Conservation (phyloP, 768 basidiomycete species). For the Leccinum incarnatum region DNA sequence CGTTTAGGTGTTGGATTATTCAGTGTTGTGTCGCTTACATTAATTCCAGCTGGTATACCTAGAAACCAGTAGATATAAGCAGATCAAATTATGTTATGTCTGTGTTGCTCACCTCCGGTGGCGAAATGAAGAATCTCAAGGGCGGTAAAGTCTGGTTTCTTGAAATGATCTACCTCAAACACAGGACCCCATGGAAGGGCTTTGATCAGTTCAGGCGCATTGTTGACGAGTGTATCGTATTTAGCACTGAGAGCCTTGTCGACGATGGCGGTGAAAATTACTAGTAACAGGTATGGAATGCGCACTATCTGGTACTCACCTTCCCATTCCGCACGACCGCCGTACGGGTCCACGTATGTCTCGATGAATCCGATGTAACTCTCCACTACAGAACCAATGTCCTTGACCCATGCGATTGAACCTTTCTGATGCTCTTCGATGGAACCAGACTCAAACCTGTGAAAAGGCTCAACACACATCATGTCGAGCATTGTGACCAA, state of each 20-base stretch:
- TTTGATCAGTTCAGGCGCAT: slow-evolving; percentile 78
- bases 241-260: slow-evolving; percentile 81
- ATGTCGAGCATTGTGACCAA: neutral
- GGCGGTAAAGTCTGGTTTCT: slow-evolving; percentile 86
- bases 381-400: slow-evolving; percentile 84
- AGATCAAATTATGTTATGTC: neutral
- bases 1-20: neutral
- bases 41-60: slow-evolving; percentile 88
- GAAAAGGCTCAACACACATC: neutral
- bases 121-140: slow-evolving; percentile 81
- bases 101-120: slow-evolving; percentile 59
- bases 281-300: neutral
- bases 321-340: slow-evolving; percentile 93
- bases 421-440: slow-evolving; percentile 78
- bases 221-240: slow-evolving; percentile 72
- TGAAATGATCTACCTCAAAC: slow-evolving; percentile 70
- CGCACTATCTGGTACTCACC: slow-evolving; percentile 38
- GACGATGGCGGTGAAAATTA: slow-evolving; percentile 85
- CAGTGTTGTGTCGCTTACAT: slow-evolving; percentile 42
- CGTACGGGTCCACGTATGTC: slow-evolving; percentile 87
- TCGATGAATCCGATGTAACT: slow-evolving; percentile 86
- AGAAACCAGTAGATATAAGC: neutral
- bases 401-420: slow-evolving; percentile 81
- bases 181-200: slow-evolving; percentile 77
- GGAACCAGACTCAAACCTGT: slow-evolving; percentile 69